A percentile compares a stretch with the other conserved stretches of the same genome.
phyloP scores from a whole-genome alignment of 2,329 filamentous ascomycete genomes.

The Nemania abortiva region DNA sequence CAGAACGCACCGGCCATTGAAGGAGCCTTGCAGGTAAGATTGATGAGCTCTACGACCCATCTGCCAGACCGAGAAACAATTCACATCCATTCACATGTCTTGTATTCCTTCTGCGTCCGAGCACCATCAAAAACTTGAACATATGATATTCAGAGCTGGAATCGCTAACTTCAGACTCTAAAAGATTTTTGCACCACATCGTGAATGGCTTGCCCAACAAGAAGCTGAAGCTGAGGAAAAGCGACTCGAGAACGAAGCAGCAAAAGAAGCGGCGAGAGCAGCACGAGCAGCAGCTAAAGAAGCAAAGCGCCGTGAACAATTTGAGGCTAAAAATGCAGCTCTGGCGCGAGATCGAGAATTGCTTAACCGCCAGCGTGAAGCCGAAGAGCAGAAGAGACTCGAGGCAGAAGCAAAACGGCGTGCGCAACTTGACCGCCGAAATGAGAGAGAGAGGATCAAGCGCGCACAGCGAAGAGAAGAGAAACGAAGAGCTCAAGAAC shows the following conservation, averaged over 20 bases:
- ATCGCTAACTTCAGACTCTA: slow-evolving; percentile 1
- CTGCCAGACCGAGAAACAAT: too few relatives aligned
- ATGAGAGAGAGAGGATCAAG: background rate
- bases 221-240: slow-evolving; percentile 7
- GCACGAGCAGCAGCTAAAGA: too few relatives aligned
- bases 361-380: slow-evolving; percentile 8
- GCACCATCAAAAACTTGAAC: background rate
- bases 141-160: background rate
- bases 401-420: background rate
- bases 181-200: slow-evolving; percentile 7
- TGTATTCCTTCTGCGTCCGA: background rate
- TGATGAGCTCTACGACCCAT: background rate
- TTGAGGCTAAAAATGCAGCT: too few relatives aligned
- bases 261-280: too few relatives aligned
- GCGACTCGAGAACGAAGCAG: background rate
- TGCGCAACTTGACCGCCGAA: background rate
- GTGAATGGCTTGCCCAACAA: slow-evolving; percentile 9
- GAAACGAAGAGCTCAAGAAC: background rate
- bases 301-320: too few relatives aligned
- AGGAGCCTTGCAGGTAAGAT: slow-evolving; percentile 25
- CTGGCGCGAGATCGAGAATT: background rate
- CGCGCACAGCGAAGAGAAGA: background rate
- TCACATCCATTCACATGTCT: background rate
- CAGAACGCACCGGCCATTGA: background rate
- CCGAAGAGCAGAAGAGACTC: background rate